Base-by-base conservation (phyloP, 805 yeast species). In the Sugiyamaella lignohabitans region DNA sequence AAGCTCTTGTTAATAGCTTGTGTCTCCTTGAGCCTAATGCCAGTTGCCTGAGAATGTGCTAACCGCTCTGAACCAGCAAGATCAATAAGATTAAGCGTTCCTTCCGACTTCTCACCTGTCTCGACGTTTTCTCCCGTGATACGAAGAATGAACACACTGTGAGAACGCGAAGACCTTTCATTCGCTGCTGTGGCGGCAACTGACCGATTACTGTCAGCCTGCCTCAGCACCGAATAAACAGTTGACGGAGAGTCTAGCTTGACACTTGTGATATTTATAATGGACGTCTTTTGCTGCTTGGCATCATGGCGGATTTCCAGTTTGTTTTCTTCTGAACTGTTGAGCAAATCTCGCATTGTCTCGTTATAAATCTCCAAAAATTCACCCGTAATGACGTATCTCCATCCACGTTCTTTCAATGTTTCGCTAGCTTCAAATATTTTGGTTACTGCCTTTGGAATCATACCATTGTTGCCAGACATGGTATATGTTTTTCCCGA, bases 401-500 rank as follows among this genome's bases (percentile, higher is more conserved):
- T 53, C 91, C 91, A 83, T 1, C 87, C 84, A 34, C 74, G 67
- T 23, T 68, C 69, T 45, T 71, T 64, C 34, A 82, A 57, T 2
- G 64, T 65, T 0, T 67, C 60, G 2, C 79, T 73, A 45, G 79
- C 75, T 3, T 73, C 65, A 58, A 87, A 87, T 3, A 91, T 82
- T 56, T 82, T 84, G 14, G 68, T 63, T 11, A 89, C 73, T 0
- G 96, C 84, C 16, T 77, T 70, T 1, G 95, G 87, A 29, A 88
- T 87, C 70, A 91, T 78, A 14, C 98, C 98, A 58, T 82, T 83
- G 0, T 75, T 67, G 21, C 73, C 67, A 1, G 88, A 75, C 98
- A 91, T 93, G 0, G 98, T 93, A 62, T 67, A 82, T 0, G 98
- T 91, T 61, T 91, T 91, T 2, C 98, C 98, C 0, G 97, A 83